Percentiles rank a stretch among this genome's conserved stretches.
Evolutionary conservation across 83 land plant species (phyloP).

Genomic region (Thuja plicata): DNA sequence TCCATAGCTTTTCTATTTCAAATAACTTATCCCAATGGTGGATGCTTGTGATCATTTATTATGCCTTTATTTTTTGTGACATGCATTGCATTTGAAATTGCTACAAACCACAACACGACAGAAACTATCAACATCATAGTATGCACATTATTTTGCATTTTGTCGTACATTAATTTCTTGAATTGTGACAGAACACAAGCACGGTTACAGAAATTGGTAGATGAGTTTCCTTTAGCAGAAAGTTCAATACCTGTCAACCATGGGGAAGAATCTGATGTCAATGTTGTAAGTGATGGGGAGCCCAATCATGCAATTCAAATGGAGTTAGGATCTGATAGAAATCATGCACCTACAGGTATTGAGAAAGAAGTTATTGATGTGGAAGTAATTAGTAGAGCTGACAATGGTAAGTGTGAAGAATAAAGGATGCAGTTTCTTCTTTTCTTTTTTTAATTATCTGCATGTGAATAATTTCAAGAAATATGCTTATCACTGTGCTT

Average conservation of each 20-base stretch:
- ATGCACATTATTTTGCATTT: neutral
- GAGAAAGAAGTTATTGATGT: conserved; percentile 18
- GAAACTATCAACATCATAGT: neutral
- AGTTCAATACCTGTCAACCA: conserved; percentile 18
- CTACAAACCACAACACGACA: neutral
- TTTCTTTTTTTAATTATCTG: neutral
- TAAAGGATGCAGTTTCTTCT: neutral
- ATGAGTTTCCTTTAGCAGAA: conserved; percentile 37
- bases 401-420: conserved; percentile 4
- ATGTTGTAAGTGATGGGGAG: conserved; percentile 63
- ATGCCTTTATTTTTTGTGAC: neutral
- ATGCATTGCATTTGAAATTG: neutral
- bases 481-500: neutral
- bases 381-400: conserved; percentile 5
- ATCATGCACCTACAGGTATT: neutral
- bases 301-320: conserved; percentile 13
- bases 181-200: conserved; percentile 49
- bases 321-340: conserved; percentile 4
- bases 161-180: neutral
- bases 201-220: conserved; percentile 51
- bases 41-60: neutral
- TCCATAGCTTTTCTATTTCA: neutral
- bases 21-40: neutral
- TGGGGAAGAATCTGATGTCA: conserved; percentile 64
- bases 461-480: neutral